A percentile compares a stretch with the other conserved stretches of the same genome.
Evolutionary conservation across 768 basidiomycete genomes (phyloP).

Genomic region (Suillus discolor): DNA sequence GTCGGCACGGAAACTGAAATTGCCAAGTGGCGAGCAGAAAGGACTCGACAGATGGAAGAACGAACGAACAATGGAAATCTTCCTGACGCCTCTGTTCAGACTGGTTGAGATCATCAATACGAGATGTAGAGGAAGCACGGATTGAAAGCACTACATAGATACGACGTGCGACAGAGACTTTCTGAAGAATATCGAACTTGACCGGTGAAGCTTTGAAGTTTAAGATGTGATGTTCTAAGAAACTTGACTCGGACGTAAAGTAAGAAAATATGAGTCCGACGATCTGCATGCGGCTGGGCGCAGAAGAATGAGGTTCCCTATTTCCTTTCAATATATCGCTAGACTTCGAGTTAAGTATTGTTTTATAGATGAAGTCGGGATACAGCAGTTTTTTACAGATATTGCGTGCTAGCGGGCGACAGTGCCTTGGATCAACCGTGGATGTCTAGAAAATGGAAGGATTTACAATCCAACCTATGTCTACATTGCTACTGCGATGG

Average conservation of each 20-base stretch:
- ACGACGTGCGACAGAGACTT: not conserved
- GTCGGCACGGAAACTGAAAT: slow-evolving; percentile 86
- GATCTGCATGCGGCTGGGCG: not conserved
- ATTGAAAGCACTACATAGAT: not conserved
- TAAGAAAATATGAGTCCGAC: not conserved
- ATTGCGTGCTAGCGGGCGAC: not conserved
- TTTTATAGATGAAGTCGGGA: slow-evolving; percentile 12
- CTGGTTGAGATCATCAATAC: not conserved
- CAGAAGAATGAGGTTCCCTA: not conserved
- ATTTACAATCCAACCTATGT: slow-evolving; percentile 17
- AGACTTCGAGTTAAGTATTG: slow-evolving; percentile 16
- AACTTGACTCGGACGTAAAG: not conserved
- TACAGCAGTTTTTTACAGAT: slow-evolving; percentile 23
- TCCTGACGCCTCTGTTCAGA: not conserved
- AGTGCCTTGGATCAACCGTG: slow-evolving; percentile 8
- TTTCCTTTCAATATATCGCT: not conserved
- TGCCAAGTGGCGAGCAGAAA: slow-evolving; percentile 69
- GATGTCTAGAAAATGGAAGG: slow-evolving; percentile 8
- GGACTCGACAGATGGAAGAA: slow-evolving; percentile 23
- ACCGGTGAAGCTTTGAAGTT: not conserved
- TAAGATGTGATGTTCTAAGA: not conserved
- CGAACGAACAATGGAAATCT: not conserved
- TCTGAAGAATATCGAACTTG: not conserved
- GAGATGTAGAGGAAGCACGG: not conserved
- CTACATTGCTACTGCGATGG: slow-evolving; percentile 17